Conservation (phyloP, 306 rosid genomes). For the Fagus sylvatica region DNA sequence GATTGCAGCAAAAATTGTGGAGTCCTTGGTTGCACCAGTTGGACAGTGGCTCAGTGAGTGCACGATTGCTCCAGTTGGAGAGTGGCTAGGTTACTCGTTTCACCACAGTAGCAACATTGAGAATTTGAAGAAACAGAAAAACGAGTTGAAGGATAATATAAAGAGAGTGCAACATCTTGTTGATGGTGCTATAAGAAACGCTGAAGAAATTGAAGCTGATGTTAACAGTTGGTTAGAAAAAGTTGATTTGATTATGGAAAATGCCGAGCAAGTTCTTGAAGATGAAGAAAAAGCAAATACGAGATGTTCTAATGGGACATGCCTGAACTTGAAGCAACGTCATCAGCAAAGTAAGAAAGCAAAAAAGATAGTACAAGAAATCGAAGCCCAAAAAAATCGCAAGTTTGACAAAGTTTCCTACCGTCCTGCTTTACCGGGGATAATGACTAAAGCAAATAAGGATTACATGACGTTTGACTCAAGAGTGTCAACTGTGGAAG, state of each 20-base stretch:
- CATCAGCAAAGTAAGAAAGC: not conserved
- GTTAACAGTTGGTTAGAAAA: not conserved
- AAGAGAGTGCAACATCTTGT: not conserved
- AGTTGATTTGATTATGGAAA: not conserved
- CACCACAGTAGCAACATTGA: no score
- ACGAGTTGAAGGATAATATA: not conserved
- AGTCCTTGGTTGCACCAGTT: no score
- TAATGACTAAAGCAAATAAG: not conserved
- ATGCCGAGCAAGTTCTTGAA: not conserved
- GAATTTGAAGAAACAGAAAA: no score
- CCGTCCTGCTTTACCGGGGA: not conserved
- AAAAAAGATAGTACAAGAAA: not conserved
- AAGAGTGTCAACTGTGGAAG: no score
- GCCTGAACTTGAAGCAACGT: not conserved
- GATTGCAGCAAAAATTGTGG: no score
- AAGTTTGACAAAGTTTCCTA: not conserved
- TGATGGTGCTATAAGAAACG: not conserved
- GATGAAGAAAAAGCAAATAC: not conserved
- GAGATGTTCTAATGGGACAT: not conserved
- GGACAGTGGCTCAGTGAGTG: no score
- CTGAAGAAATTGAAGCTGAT: not conserved
- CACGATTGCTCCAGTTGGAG: no score
- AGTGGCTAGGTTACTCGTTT: no score
- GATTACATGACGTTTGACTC: no score
- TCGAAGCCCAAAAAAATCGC: not conserved